Conservation (phyloP, 108 stramenopile species). For the Ochromonas danica region DNA sequence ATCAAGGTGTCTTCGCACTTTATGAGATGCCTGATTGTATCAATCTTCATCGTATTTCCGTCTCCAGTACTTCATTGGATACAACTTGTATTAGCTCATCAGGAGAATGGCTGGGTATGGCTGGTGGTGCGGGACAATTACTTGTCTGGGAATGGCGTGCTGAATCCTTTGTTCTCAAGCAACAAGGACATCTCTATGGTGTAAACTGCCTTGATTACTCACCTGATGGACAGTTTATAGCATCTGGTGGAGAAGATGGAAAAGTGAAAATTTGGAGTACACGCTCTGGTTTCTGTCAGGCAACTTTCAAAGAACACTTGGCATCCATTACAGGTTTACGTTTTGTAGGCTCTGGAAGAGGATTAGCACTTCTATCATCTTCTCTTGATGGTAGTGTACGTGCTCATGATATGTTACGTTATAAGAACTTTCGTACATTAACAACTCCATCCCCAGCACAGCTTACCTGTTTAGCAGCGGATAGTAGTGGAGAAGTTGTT, state of each 20-base stretch:
- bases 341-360: slow-evolving; percentile 35
- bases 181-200: slow-evolving; percentile 93
- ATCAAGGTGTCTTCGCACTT: slow-evolving; percentile 87
- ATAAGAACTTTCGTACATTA: slow-evolving; percentile 85
- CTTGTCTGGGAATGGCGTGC: slow-evolving; percentile 98
- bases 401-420: slow-evolving; percentile 91
- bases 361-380: slow-evolving; percentile 80
- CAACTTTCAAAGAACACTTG: slow-evolving; percentile 88
- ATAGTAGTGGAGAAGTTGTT: slow-evolving; percentile 88
- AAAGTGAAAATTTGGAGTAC: slow-evolving; percentile 97
- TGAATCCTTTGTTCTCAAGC: slow-evolving; percentile 97
- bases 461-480: slow-evolving; percentile 87
- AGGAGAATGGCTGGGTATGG: slow-evolving; percentile 93
- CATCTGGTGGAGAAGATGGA: slow-evolving; percentile 95
- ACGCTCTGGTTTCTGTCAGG: slow-evolving; percentile 91
- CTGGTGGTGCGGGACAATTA: slow-evolving; percentile 82
- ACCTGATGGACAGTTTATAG: slow-evolving; percentile 83
- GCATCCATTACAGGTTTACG: slow-evolving; percentile 78
- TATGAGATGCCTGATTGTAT: slow-evolving; percentile 80
- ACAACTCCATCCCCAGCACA: slow-evolving; percentile 71
- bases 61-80: slow-evolving; percentile 37
- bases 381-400: slow-evolving; percentile 94
- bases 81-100: slow-evolving; percentile 72
- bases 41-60: slow-evolving; percentile 75
- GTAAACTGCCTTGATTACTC: slow-evolving; percentile 87